Conservation (phyloP, 2,329 filamentous ascomycete genomes). For the Emergomyces orientalis region DNA sequence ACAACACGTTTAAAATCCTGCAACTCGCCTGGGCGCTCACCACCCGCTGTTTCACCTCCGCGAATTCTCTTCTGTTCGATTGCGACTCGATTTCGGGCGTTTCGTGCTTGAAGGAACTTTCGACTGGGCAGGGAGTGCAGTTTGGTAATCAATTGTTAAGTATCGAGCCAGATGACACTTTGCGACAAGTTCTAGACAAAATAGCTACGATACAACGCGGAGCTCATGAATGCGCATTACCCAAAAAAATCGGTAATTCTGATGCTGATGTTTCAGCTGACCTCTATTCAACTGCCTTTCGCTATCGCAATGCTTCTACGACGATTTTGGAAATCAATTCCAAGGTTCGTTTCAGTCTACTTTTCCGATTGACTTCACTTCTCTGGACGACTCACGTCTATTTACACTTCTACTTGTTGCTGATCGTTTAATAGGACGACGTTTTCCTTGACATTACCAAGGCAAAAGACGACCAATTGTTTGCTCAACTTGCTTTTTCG, state of each 20-base stretch:
- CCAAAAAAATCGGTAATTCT: background rate
- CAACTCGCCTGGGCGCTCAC: constrained; percentile 7
- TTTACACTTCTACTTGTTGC: background rate
- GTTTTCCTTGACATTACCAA: constrained; percentile 1
- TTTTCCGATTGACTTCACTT: background rate
- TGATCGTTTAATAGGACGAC: constrained; percentile 1
- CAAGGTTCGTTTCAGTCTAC: background rate
- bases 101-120: background rate
- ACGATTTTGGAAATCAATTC: background rate
- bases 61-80: background rate
- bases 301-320: background rate
- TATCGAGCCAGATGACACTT: constrained; percentile 4
- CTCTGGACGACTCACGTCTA: background rate
- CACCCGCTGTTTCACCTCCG: background rate
- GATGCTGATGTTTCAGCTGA: background rate
- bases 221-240: background rate
- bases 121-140: background rate
- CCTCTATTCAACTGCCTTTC: background rate
- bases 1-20: constrained; percentile 2
- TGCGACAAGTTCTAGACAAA: background rate
- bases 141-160: background rate
- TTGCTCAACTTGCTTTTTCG: background rate
- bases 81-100: background rate
- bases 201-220: background rate
- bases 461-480: background rate